Conservation (phyloP, 208 protist species). For the Leishmania major region DNA sequence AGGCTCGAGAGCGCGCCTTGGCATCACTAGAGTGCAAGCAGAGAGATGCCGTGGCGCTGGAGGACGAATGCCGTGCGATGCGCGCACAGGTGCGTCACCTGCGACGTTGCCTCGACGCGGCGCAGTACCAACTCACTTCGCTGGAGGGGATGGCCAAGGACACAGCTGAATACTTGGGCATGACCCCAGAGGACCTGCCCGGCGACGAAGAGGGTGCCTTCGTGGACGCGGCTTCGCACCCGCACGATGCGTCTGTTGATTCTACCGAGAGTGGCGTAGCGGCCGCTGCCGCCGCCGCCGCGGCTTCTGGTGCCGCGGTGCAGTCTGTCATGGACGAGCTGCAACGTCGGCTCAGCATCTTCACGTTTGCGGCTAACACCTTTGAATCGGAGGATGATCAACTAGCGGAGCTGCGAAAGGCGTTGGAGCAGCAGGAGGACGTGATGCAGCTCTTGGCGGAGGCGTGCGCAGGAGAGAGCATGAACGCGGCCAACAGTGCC, state of each 20-base stretch:
- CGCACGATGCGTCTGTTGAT: constrained; percentile 1
- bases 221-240: background rate
- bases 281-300: constrained; percentile 1
- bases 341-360: constrained; percentile 39
- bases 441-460: constrained; percentile 28
- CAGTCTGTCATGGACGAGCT: constrained; percentile 42
- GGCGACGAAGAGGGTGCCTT: background rate
- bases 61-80: constrained; percentile 25
- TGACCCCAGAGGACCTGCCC: constrained; percentile 20
- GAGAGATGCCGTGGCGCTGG: constrained; percentile 34
- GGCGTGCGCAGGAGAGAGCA: constrained; percentile 1
- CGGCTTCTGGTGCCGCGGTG: constrained; percentile 26
- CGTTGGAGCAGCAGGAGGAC: constrained; percentile 33
- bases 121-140: constrained; percentile 36
- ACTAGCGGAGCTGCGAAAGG: constrained; percentile 31
- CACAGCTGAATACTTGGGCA: constrained; percentile 38
- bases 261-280: background rate
- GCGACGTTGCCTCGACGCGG: constrained; percentile 29
- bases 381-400: constrained; percentile 40
- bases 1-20: constrained; percentile 53
- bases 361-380: constrained; percentile 35
- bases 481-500: constrained; percentile 1
- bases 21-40: constrained; percentile 37
- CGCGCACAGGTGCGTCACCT: constrained; percentile 30
- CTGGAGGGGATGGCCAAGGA: constrained; percentile 37